Evolutionary conservation across 1,284 basidiomycete species (phyloP), one percentile per base, ranked within the genome.

Genomic region (Pterulicium gracile): DNA sequence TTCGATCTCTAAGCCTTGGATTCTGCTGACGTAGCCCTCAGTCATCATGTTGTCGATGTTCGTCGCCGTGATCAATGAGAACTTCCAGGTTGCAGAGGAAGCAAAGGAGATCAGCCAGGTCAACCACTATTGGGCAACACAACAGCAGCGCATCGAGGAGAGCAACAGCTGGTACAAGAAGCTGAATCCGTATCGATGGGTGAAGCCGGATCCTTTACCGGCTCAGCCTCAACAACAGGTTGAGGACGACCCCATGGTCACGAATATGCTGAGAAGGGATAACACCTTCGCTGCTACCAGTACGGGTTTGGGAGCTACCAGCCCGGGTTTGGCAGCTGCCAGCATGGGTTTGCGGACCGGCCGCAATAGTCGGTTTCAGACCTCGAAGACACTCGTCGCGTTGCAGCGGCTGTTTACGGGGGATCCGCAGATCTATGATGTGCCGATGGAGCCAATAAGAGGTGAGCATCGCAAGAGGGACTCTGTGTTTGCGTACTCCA

Each of bases 41-140:
- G 91, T 94, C 68, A 92, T 97, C 56, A 73, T 98, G n/a, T 63
- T 96, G 48, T 93, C 97, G 58, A 90, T 98, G 84, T 97, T 98
- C 69, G 93, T 98, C 58, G 95, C 94, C 24, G 94, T 98, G 46
- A 94, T 98, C 72, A 93, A 96, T 62, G 94, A 97, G 69, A 97
- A 96, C 64, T 98, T 98, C 56, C 76, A 86, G 39, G 79, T 97
- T 3, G 91, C 92, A 0, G 95, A 98, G 58, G 90, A 95, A 60
- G 76, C 83, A 42, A 97, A 96, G 66, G 80, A 84, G 48, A 77
- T 79, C 42, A 77, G 86, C 53, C 95, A 98, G 62, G 79, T 88
- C 4, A 81, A 71, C 3, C 67, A 75, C 49, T 84, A 79, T 55
- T 80, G 75, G 66, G 76, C 69, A 5, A 71, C 69, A 35, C 76